These are phyloP conservation scores for Extremus antarcticus DNA, from an alignment of 495 filamentous ascomycete genomes.

Conservation along the genomic window DNA sequence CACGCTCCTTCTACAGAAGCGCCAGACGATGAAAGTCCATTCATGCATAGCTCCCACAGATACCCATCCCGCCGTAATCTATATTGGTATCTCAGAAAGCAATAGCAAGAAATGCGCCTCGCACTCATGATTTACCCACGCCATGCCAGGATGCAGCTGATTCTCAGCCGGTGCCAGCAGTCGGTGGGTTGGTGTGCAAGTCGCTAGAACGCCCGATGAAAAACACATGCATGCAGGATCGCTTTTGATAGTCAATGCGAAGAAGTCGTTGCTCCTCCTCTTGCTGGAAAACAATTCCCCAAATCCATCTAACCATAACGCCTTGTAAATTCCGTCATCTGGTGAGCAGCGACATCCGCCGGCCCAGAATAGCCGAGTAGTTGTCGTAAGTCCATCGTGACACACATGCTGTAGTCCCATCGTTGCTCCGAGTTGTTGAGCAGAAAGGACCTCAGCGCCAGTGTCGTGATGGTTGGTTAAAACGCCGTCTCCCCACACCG, in stretches of 20 bases:
- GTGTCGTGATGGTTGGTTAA: neutral
- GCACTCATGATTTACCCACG: neutral
- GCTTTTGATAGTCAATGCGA: neutral
- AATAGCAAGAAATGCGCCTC: neutral
- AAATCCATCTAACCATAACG: neutral
- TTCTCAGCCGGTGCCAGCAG: constrained; percentile 8
- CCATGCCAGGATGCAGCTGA: neutral
- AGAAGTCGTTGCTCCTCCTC: neutral
- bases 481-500: neutral
- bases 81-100: constrained; percentile 8
- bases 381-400: constrained; percentile 1
- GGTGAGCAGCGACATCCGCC: neutral
- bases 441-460: neutral
- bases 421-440: neutral
- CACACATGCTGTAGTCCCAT: neutral
- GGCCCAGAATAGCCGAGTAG: neutral
- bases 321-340: neutral
- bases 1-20: neutral
- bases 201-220: neutral
- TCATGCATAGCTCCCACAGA: neutral
- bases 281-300: neutral
- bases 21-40: neutral
- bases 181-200: neutral
- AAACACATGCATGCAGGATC: neutral
- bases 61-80: neutral